These are phyloP conservation scores for Parietaria judaica DNA, from an alignment of 306 rosid genomes.

Conservation along the genomic window DNA sequence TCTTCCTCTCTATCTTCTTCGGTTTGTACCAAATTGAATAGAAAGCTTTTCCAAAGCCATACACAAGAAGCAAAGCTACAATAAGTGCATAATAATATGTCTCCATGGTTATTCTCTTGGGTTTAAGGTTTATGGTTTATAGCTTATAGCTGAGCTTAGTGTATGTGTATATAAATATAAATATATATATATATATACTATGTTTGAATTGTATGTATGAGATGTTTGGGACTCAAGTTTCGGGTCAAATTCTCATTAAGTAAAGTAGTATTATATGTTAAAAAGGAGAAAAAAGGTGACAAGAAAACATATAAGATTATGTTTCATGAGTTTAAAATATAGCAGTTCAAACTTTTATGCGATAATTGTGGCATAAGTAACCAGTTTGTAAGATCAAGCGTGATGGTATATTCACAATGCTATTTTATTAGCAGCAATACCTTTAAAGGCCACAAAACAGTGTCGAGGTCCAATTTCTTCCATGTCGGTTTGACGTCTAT, in stretches of 20 bases:
- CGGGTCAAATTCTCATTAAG: constrained; percentile 16
- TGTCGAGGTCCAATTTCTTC: too few relatives aligned
- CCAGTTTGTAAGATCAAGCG: too few relatives aligned
- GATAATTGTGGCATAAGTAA: too few relatives aligned
- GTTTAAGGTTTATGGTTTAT: neutral
- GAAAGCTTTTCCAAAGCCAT: constrained; percentile 24
- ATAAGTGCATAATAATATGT: constrained; percentile 4
- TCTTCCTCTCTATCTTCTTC: constrained; percentile 28
- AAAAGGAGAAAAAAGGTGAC: too few relatives aligned
- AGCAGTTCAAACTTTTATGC: too few relatives aligned
- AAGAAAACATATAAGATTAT: neutral
- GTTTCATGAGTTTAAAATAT: neutral
- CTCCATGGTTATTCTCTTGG: constrained; percentile 14
- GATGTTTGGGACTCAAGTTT: neutral
- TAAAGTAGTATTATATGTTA: neutral
- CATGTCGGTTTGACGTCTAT: too few relatives aligned
- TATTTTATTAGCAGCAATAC: too few relatives aligned
- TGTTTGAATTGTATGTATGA: neutral
- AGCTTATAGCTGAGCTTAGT: too few relatives aligned
- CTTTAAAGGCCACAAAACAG: too few relatives aligned
- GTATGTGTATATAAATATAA: neutral
- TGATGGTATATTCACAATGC: too few relatives aligned
- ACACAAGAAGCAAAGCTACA: constrained; percentile 19
- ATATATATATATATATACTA: too few relatives aligned
- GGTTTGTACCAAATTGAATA: constrained; percentile 41